Evolutionary conservation across 768 basidiomycete genomes (phyloP).

Genomic region (Tricholoma flavovirens): DNA sequence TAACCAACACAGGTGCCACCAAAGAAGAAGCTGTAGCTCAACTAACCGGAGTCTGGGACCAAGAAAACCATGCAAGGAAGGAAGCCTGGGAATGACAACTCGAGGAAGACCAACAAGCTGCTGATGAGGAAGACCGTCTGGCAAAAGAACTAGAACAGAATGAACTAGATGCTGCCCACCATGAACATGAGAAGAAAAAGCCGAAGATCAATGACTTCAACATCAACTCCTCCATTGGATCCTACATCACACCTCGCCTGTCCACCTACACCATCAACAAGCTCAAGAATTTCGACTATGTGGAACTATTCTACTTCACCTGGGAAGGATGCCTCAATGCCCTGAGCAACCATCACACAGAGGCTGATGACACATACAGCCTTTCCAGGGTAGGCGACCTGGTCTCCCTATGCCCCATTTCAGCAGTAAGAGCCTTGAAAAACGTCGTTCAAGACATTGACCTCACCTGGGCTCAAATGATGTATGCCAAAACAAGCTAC

Average conservation of each 20-base stretch:
- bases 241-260: not conserved
- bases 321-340: not conserved
- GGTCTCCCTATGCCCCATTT: not conserved
- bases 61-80: not conserved
- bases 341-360: not conserved
- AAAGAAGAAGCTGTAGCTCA: not conserved
- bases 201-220: slow-evolving; percentile 1
- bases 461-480: slow-evolving; percentile 6
- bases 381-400: not conserved
- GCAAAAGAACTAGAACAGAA: not conserved
- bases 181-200: not conserved
- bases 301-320: slow-evolving; percentile 10
- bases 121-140: not conserved
- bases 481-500: slow-evolving; percentile 2
- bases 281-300: slow-evolving; percentile 9
- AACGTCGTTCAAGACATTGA: not conserved
- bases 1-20: not conserved
- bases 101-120: not conserved
- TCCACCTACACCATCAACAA: slow-evolving; percentile 5
- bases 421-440: not conserved
- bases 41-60: not conserved
- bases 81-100: not conserved
- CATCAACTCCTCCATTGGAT: not conserved
- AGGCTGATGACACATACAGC: slow-evolving; percentile 7
- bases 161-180: not conserved